Evolutionary conservation across 1,139 yeast species (phyloP).

Genomic region (Candida sp.): DNA sequence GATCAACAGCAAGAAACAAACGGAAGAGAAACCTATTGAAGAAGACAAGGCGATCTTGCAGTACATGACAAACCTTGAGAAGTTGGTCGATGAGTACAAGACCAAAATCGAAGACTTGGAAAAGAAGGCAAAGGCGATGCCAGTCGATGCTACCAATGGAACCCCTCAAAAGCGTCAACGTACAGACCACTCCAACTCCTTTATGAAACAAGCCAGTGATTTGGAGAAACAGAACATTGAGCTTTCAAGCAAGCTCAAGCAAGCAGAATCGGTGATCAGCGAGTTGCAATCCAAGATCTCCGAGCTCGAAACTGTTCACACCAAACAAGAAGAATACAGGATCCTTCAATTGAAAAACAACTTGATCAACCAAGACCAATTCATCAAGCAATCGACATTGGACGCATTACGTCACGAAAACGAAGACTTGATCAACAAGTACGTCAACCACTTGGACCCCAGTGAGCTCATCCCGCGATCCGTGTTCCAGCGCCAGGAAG

Average conservation of each 20-base stretch:
- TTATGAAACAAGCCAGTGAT: constrained; percentile 28
- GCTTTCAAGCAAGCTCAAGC: constrained; percentile 41
- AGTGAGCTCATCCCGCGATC: constrained; percentile 54
- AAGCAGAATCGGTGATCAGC: constrained; percentile 30
- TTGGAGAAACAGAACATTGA: constrained; percentile 48
- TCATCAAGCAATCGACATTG: constrained; percentile 58
- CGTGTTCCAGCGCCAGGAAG: constrained; percentile 65
- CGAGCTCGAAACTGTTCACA: constrained; percentile 25
- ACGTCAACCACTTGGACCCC: constrained; percentile 17
- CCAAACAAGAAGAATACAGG: constrained; percentile 44
- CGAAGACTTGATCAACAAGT: constrained; percentile 45
- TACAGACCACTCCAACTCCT: constrained; percentile 6
- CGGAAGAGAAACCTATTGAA: constrained; percentile 15
- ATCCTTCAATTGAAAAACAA: constrained; percentile 69
- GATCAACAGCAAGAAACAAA: constrained; percentile 21
- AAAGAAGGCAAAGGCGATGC: constrained; percentile 19
- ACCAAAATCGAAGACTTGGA: constrained; percentile 52
- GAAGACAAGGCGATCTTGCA: constrained; percentile 31
- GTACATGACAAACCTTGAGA: constrained; percentile 49
- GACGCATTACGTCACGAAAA: constrained; percentile 64
- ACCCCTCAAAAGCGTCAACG: not conserved
- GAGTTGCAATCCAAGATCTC: constrained; percentile 37
- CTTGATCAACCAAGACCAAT: constrained; percentile 70
- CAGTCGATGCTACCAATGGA: no score
- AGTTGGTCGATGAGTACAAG: constrained; percentile 61